phyloP scores from a whole-genome alignment of 2,329 filamentous ascomycete species.

The Phaeosphaeriaceae sp. region DNA sequence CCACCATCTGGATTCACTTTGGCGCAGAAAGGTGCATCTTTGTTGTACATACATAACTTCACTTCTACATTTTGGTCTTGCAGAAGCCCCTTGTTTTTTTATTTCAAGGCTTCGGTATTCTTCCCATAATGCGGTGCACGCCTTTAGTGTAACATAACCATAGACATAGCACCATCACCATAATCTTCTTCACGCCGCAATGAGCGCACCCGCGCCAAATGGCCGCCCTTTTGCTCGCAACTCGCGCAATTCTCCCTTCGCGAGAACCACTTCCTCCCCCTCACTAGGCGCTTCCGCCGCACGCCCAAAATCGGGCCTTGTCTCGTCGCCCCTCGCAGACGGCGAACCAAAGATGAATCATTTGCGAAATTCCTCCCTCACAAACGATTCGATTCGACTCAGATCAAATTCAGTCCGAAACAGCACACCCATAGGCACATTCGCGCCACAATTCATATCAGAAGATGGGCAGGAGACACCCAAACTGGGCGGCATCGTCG shows the following conservation, averaged over 20 bases:
- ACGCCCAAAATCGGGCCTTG: constrained; percentile 77
- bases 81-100: constrained; percentile 5
- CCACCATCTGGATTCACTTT: not conserved
- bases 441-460: constrained; percentile 93
- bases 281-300: constrained; percentile 59
- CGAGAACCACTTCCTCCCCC: constrained; percentile 68
- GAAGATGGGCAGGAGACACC: constrained; percentile 72
- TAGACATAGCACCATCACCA: constrained; percentile 24
- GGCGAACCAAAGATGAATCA: constrained; percentile 59
- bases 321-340: constrained; percentile 64
- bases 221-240: constrained; percentile 68
- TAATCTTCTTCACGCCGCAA: constrained; percentile 35
- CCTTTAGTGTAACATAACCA: constrained; percentile 19
- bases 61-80: constrained; percentile 9
- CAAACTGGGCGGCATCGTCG: constrained; percentile 71
- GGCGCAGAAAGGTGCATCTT: no score
- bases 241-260: constrained; percentile 78
- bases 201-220: constrained; percentile 64
- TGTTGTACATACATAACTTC: constrained; percentile 4
- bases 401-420: constrained; percentile 70
- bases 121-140: constrained; percentile 31
- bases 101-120: constrained; percentile 12
- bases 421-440: constrained; percentile 75
- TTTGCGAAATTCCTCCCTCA: constrained; percentile 70
- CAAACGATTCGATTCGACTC: constrained; percentile 45